These are phyloP conservation scores for Xenosphaeropsis pyriputrescens DNA, from an alignment of 2,329 filamentous ascomycete genomes.

Conservation along the genomic window DNA sequence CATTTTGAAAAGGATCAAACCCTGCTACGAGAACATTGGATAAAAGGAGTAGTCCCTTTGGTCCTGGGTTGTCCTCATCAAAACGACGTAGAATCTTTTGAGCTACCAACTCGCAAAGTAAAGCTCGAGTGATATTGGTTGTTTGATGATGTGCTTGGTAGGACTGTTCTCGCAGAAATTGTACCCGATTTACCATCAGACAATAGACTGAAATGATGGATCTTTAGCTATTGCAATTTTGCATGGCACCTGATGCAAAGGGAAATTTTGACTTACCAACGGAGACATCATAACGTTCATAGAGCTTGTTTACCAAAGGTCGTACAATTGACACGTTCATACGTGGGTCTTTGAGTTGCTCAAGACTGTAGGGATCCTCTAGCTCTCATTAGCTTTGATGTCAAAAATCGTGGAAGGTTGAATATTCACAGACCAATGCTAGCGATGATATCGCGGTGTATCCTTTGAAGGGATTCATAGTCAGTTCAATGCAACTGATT, in stretches of 20 bases:
- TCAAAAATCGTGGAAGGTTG: background rate
- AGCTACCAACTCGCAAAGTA: conserved; percentile 68
- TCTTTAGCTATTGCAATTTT: too few relatives aligned
- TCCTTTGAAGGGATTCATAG: conserved; percentile 16
- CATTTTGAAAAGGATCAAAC: conserved; percentile 77
- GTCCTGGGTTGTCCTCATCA: conserved; percentile 61
- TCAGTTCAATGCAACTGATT: background rate
- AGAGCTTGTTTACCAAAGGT: conserved; percentile 72
- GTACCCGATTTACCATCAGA: conserved; percentile 65
- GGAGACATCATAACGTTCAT: conserved; percentile 65
- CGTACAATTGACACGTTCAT: conserved; percentile 72
- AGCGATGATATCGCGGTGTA: conserved; percentile 46
- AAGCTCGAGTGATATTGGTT: conserved; percentile 64
- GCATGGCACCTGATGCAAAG: background rate
- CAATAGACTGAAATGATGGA: conserved; percentile 50
- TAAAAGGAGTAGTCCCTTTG: conserved; percentile 55
- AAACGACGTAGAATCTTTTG: conserved; percentile 65
- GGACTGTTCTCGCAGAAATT: conserved; percentile 66
- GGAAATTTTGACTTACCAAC: conserved; percentile 34
- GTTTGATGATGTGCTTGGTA: conserved; percentile 67
- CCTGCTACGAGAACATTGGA: conserved; percentile 71
- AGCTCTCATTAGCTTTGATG: conserved; percentile 1
- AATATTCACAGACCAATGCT: conserved; percentile 40
- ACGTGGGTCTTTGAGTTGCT: conserved; percentile 65
- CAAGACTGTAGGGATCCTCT: conserved; percentile 53